Base-by-base conservation (phyloP, 176 grass and related monocot species). In the Echinochloa phyllopogon region DNA sequence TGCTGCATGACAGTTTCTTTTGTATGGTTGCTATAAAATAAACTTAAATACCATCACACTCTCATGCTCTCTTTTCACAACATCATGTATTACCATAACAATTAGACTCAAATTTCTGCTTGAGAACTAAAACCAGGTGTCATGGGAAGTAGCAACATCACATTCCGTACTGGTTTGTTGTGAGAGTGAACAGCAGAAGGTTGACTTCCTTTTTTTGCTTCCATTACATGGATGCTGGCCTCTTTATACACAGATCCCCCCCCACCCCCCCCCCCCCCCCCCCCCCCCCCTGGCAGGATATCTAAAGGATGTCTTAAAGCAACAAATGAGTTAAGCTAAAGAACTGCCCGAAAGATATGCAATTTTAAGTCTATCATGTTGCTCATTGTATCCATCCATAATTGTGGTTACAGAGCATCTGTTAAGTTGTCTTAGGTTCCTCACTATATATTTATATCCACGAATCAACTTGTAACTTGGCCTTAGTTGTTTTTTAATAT, bases 381-480 rank as follows among this genome's bases (percentile, higher is more conserved):
- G 48, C 50, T 75, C 49, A 49, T 73, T 75, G 17, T 53, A 38
- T 55, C 38, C 16, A 10, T 50, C 17, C 9, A 52, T 38, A 4
- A 75, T 40, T 57, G 51, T 53, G 10, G 73, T 40, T 40, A 37
- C 18, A n/a, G 41, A 80, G 18, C 17, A 75, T 86, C 83, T 65
- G 17, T 84, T 59, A 38, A 40, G 50, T 21, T 76, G 73, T 81
- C 63, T 38, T 20, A 42, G 24, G 76, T 80, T 65, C 27, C 37
- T 50, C 45, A 36, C 55, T 40, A 17, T 69, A 87, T 29, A 77
- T 59, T 2, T 74, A 47, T 82, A 66, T 79, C 55, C 23, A 11
- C 4, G 33, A 82, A 64, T 45, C 45, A 39, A 50, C 67, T 85
- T 82, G 18, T 87, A 65, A 82, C 56, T 39, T 69, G 70, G 81